Conservation (phyloP, 2,329 filamentous ascomycete genomes). For the Cladobotryum protrusum region DNA sequence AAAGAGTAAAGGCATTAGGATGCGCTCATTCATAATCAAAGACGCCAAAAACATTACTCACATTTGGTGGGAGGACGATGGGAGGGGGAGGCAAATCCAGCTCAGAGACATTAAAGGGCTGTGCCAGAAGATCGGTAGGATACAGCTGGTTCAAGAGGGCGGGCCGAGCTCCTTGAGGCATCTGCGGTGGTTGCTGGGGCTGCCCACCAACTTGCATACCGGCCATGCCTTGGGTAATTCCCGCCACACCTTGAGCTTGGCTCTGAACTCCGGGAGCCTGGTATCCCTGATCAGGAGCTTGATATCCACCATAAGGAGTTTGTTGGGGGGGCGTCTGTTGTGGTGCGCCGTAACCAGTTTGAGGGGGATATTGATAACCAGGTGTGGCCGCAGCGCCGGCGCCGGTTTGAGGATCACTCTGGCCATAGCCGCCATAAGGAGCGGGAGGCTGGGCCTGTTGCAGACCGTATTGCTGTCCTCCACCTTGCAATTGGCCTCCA, state of each 20-base stretch:
- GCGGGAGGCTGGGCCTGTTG: conserved; percentile 37
- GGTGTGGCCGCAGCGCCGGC: conserved; percentile 26
- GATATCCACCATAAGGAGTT: conserved; percentile 32
- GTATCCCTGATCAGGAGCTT: conserved; percentile 57
- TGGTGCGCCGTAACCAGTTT: conserved; percentile 37
- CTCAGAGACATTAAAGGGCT: conserved; percentile 91
- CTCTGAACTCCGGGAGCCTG: conserved; percentile 40
- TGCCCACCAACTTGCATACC: conserved; percentile 68
- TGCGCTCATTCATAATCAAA: background rate
- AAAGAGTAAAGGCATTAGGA: conserved; percentile 32
- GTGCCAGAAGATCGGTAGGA: conserved; percentile 82
- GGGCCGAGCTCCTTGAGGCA: conserved; percentile 34
- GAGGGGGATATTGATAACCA: conserved; percentile 36
- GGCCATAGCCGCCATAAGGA: conserved; percentile 56
- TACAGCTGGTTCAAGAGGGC: conserved; percentile 78
- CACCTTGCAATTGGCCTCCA: conserved; percentile 40
- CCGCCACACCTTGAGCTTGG: conserved; percentile 49
- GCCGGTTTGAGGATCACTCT: conserved; percentile 39
- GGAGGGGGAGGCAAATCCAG: conserved; percentile 86
- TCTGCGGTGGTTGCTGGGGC: conserved; percentile 38
- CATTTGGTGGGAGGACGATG: conserved; percentile 85
- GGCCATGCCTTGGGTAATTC: conserved; percentile 78
- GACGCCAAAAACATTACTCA: conserved; percentile 42
- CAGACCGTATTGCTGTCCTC: conserved; percentile 40
- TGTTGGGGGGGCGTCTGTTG: conserved; percentile 34